These are phyloP conservation scores for Phytophthora multivora DNA, from an alignment of 352 stramenopile species.

Conservation along the genomic window DNA sequence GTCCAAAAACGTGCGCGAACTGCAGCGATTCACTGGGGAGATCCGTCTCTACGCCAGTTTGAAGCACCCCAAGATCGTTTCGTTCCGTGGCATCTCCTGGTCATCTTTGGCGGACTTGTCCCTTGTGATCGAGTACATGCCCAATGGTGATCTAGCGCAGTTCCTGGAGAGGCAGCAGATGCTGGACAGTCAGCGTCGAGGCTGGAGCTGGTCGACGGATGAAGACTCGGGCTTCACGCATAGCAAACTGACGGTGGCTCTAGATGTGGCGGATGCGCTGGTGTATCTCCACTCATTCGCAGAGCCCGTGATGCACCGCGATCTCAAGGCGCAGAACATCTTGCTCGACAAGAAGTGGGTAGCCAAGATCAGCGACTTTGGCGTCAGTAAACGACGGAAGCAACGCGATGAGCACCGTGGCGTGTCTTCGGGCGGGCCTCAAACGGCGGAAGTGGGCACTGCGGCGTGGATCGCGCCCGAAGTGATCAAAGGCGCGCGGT, in stretches of 20 bases:
- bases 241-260: slow-evolving; percentile 38
- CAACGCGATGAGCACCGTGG: slow-evolving; percentile 11
- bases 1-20: slow-evolving; percentile 41
- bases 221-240: slow-evolving; percentile 27
- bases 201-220: slow-evolving; percentile 39
- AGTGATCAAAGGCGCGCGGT: slow-evolving; percentile 52
- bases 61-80: slow-evolving; percentile 55
- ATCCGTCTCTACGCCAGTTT: slow-evolving; percentile 56
- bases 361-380: slow-evolving; percentile 67
- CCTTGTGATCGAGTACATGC: slow-evolving; percentile 58
- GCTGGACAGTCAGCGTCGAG: slow-evolving; percentile 33
- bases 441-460: slow-evolving; percentile 59
- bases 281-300: slow-evolving; percentile 51
- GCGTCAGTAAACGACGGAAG: slow-evolving; percentile 46
- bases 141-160: slow-evolving; percentile 43
- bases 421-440: slow-evolving; percentile 23
- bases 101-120: slow-evolving; percentile 49
- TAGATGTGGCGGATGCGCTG: slow-evolving; percentile 44
- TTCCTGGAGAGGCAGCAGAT: slow-evolving; percentile 34
- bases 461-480: slow-evolving; percentile 62
- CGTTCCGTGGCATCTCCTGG: slow-evolving; percentile 53
- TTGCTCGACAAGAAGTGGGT: slow-evolving; percentile 50
- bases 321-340: slow-evolving; percentile 67
- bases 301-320: slow-evolving; percentile 54
- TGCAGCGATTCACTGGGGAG: slow-evolving; percentile 53